Evolutionary conservation across 2,329 filamentous ascomycete species (phyloP).

Genomic region (Penicillium sp.): DNA sequence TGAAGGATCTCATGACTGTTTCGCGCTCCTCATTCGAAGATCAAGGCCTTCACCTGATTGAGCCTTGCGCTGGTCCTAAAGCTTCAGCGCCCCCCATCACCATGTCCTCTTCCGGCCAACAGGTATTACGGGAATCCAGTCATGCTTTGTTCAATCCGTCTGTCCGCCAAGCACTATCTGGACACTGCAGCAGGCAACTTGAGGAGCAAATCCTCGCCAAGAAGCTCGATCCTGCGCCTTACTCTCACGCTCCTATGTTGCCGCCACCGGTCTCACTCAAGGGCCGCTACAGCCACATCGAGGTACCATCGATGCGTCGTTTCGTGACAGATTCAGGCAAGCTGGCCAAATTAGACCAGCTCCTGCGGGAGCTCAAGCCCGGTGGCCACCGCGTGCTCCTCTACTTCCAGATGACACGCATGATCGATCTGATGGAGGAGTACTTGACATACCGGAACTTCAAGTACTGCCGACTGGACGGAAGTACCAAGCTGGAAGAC

Average conservation of each 20-base stretch:
- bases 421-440: slow-evolving; percentile 99
- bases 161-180: slow-evolving; percentile 74
- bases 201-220: slow-evolving; percentile 74
- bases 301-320: slow-evolving; percentile 91
- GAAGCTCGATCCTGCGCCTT: slow-evolving; percentile 60
- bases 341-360: slow-evolving; percentile 81
- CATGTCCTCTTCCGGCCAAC: slow-evolving; percentile 70
- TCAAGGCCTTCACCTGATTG: slow-evolving; percentile 73
- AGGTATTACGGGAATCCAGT: slow-evolving; percentile 62
- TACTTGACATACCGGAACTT: slow-evolving; percentile 98
- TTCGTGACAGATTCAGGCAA: slow-evolving; percentile 99
- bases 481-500: slow-evolving; percentile 95
- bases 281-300: slow-evolving; percentile 83
- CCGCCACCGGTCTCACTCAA: slow-evolving; percentile 78
- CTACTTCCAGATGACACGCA: slow-evolving; percentile 99
- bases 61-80: slow-evolving; percentile 75
- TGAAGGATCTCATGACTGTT: slow-evolving; percentile 77
- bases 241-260: slow-evolving; percentile 67
- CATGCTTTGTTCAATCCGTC: slow-evolving; percentile 74
- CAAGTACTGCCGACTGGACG: slow-evolving; percentile 95
- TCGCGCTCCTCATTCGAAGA: slow-evolving; percentile 64
- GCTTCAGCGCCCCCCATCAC: slow-evolving; percentile 85
- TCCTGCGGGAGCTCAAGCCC: slow-evolving; percentile 87
- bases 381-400: slow-evolving; percentile 89
- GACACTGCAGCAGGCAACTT: slow-evolving; percentile 57